Evolutionary conservation across 108 stramenopile species (phyloP).

Genomic region (Schizochytrium sp.): DNA sequence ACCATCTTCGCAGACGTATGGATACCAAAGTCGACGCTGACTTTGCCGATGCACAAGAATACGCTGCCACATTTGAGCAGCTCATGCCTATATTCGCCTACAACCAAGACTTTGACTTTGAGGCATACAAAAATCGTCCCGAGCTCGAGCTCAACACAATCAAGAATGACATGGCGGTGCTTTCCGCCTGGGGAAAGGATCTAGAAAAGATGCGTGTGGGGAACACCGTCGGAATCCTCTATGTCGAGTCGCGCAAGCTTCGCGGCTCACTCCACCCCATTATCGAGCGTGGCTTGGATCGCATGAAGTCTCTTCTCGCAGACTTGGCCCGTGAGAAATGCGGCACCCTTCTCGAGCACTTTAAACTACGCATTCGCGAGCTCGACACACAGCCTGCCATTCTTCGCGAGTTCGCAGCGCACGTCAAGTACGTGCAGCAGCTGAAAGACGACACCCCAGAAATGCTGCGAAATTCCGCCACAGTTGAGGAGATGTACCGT

Average conservation of each 20-base stretch:
- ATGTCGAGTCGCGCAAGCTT: constrained; percentile 49
- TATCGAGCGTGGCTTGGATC: constrained; percentile 36
- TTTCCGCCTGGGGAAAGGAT: constrained; percentile 41
- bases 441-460: constrained; percentile 24
- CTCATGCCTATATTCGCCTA: not conserved
- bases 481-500: constrained; percentile 48
- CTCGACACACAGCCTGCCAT: constrained; percentile 27
- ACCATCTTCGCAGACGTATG: not conserved
- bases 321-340: constrained; percentile 44
- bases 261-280: constrained; percentile 37
- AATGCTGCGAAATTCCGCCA: constrained; percentile 21
- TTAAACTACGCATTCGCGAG: constrained; percentile 23
- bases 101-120: not conserved
- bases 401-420: constrained; percentile 47
- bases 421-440: constrained; percentile 31
- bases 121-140: not conserved
- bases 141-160: not conserved
- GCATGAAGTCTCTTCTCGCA: constrained; percentile 43
- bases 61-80: not conserved
- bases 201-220: constrained; percentile 49
- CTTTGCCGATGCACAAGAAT: not conserved
- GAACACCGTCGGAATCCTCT: constrained; percentile 42
- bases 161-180: not conserved
- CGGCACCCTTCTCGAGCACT: constrained; percentile 34
- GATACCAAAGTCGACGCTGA: not conserved